Base-by-base conservation (phyloP, 2,329 filamentous ascomycete species). In the Rachicladosporium sp. region DNA sequence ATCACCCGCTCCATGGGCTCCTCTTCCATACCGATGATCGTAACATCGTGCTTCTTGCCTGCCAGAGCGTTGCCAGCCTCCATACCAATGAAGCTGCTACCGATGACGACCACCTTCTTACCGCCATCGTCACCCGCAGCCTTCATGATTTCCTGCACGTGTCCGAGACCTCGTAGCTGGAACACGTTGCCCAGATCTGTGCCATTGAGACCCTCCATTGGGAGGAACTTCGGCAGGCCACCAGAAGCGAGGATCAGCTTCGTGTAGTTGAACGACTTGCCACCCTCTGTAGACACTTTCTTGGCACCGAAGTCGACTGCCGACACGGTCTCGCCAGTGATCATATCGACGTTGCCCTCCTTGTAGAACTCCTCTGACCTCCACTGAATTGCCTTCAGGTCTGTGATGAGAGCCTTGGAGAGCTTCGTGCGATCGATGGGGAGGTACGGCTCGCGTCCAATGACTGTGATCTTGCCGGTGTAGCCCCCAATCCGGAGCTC, bases 21-120 rank as follows among this genome's bases (percentile, higher is more conserved):
- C 43, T 76, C 76, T 56, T 94, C 87, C 82, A 88, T 89, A 30
- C 91, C 91, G 13, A 98, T 69, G 31, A 96, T 77, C 6, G 82
- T 82, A 10, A 98, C 87, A 6, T 79, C 66, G 59, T 98, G 93
- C 52, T 82, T 81, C 51, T 81, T 82, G 33, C 74, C 65, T 0
- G 82, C 79, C 0, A 93, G 66, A 38, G 68, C 80, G 47, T 88
- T 91, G 45, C 83, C 89, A n/a, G 93, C 76, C 62, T 98, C 91
- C 83, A 98, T 93, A 31, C 91, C 91, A 55, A 98, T 98, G 62
- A 98, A 98, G 1, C 86, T 93, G 43, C 82, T 89, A 31, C 91
- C 91, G 38, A 98, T 71, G 10, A 98, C 71, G 34, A 94, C 86
- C 48, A 98, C 78, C 62, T 94, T 95, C 71, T 94, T 95, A 43